Percentiles rank a stretch among this genome's conserved stretches.
phyloP scores from a whole-genome alignment of 2,329 filamentous ascomycete genomes.

The Intubia oerlemansii region DNA sequence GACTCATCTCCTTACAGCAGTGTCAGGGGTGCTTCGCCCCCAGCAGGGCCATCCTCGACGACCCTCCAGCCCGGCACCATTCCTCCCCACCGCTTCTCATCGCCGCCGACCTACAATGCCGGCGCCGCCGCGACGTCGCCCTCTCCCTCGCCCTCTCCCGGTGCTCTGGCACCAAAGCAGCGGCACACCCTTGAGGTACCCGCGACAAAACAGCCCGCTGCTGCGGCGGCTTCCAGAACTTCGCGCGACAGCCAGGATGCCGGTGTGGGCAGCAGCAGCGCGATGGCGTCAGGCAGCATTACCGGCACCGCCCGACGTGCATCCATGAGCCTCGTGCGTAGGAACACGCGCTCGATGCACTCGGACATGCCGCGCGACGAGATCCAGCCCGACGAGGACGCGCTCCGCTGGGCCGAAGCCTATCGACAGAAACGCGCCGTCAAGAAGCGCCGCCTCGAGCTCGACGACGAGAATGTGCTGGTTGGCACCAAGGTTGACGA shows the following conservation, averaged over 20 bases:
- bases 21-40: no score
- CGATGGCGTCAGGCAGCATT: no score
- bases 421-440: constrained; percentile 82
- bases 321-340: constrained; percentile 64
- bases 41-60: no score
- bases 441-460: constrained; percentile 63
- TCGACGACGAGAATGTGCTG: constrained; percentile 79
- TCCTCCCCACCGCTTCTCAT: constrained; percentile 37
- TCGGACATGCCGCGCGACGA: constrained; percentile 75
- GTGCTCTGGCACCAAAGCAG: constrained; percentile 44
- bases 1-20: no score
- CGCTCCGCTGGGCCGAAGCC: constrained; percentile 76
- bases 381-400: constrained; percentile 70
- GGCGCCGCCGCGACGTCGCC: constrained; percentile 12
- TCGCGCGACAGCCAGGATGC: constrained; percentile 55
- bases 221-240: constrained; percentile 29
- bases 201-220: no score
- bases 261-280: constrained; percentile 27
- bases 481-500: constrained; percentile 97
- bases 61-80: no score
- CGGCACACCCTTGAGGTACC: constrained; percentile 81
- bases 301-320: constrained; percentile 37
- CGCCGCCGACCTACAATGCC: constrained; percentile 34
- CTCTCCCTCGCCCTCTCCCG: constrained; percentile 27
- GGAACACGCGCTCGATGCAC: constrained; percentile 66